These are phyloP conservation scores for Yamadazyma ubonensis DNA, from an alignment of 805 yeast genomes.

Conservation along the genomic window DNA sequence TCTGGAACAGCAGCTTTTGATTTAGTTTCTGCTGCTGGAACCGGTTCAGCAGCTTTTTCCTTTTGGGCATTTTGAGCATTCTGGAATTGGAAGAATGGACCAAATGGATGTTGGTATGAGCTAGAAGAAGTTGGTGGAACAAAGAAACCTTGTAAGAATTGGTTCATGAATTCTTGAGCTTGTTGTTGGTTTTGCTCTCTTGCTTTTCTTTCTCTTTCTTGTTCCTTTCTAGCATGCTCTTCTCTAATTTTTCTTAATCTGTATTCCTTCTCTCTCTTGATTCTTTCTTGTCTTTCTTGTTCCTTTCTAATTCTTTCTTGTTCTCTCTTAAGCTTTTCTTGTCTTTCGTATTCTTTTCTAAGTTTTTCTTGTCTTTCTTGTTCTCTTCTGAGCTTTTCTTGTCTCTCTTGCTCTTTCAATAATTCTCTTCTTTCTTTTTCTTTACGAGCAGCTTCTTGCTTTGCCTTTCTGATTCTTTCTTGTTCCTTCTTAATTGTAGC, in stretches of 20 bases:
- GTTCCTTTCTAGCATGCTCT: slow-evolving; percentile 16
- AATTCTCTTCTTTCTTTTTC: slow-evolving; percentile 4
- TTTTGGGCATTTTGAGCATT: slow-evolving; percentile 5
- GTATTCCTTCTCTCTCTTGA: slow-evolving; percentile 14
- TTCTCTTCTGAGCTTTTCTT: slow-evolving; percentile 10
- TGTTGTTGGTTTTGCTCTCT: slow-evolving; percentile 20
- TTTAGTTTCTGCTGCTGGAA: neutral
- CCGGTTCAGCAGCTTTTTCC: slow-evolving; percentile 1
- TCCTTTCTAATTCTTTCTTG: slow-evolving; percentile 11
- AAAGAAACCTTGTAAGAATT: slow-evolving; percentile 20
- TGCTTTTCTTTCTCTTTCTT: slow-evolving; percentile 16
- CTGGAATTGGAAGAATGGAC: slow-evolving; percentile 4
- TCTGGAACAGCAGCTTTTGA: slow-evolving; percentile 2
- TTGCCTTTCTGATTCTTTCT: slow-evolving; percentile 4
- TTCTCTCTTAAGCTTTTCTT: slow-evolving; percentile 7
- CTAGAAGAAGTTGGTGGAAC: slow-evolving; percentile 5
- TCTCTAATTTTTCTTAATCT: slow-evolving; percentile 15
- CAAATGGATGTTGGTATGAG: neutral
- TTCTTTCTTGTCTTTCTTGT: slow-evolving; percentile 11
- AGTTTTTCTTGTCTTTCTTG: slow-evolving; percentile 10
- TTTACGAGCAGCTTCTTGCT: slow-evolving; percentile 3
- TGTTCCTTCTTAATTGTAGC: slow-evolving; percentile 1
- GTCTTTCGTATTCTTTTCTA: slow-evolving; percentile 9
- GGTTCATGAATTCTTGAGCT: slow-evolving; percentile 24
- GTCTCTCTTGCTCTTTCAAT: slow-evolving; percentile 4